Evolutionary conservation across 352 stramenopile species (phyloP).

Genomic region (Pythium volutum): DNA sequence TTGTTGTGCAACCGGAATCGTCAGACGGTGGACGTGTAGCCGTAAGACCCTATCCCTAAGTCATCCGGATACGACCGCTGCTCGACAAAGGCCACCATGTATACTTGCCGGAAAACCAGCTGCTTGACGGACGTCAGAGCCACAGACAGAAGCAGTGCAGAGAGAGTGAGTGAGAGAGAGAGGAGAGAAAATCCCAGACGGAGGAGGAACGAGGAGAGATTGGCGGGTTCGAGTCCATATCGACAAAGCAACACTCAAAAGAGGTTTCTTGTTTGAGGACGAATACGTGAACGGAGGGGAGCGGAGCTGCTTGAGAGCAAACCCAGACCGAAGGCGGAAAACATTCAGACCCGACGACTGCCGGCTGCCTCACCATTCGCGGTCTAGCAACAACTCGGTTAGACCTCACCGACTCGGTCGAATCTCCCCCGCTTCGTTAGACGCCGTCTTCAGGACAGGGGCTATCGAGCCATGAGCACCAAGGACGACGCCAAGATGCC

Average conservation of each 20-base stretch:
- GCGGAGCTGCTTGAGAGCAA: neutral
- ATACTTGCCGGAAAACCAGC: slow-evolving; percentile 26
- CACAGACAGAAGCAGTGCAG: slow-evolving; percentile 16
- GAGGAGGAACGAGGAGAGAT: slow-evolving; percentile 10
- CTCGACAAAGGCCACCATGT: slow-evolving; percentile 11
- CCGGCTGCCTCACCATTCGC: slow-evolving; percentile 10
- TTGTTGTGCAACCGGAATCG: too few species aligned
- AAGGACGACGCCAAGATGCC: slow-evolving; percentile 48
- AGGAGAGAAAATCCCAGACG: slow-evolving; percentile 4
- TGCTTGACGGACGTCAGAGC: slow-evolving; percentile 31
- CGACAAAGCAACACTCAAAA: neutral
- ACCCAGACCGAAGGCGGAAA: neutral
- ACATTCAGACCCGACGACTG: slow-evolving; percentile 1
- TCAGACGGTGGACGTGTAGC: neutral
- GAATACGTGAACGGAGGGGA: neutral
- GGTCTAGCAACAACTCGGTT: neutral
- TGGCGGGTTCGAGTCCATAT: neutral
- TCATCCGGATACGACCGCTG: slow-evolving; percentile 22
- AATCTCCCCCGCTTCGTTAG: slow-evolving; percentile 3
- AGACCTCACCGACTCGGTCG: neutral
- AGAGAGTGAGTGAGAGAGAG: slow-evolving; percentile 13
- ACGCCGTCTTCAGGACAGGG: neutral
- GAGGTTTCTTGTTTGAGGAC: neutral
- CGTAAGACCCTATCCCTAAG: slow-evolving; percentile 2
- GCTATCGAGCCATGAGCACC: slow-evolving; percentile 31